These are phyloP conservation scores for Phytomonas francai DNA, from an alignment of 208 protist genomes.

Conservation along the genomic window DNA sequence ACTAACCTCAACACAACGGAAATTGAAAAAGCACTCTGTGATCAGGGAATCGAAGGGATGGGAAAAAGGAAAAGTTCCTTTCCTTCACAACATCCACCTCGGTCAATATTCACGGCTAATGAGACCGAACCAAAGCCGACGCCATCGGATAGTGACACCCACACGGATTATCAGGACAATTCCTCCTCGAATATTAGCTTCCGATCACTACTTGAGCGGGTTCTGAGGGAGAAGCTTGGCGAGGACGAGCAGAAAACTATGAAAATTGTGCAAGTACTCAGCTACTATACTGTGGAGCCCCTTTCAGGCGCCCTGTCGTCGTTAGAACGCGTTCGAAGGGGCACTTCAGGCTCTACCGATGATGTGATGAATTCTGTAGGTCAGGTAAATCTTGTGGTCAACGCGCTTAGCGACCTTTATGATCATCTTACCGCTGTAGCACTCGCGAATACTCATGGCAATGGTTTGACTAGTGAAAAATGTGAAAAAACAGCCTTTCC, in stretches of 20 bases:
- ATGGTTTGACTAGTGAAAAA: neutral
- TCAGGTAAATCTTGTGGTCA: neutral
- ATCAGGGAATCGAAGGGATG: slow-evolving; percentile 2
- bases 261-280: neutral
- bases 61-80: neutral
- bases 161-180: neutral
- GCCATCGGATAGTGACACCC: neutral
- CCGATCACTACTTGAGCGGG: neutral
- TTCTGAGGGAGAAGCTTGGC: neutral
- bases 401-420: neutral
- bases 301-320: neutral
- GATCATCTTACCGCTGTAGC: neutral
- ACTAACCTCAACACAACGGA: neutral
- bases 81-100: neutral
- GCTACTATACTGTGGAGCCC: neutral
- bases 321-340: neutral
- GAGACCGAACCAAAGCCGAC: neutral
- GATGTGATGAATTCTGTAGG: neutral
- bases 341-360: neutral
- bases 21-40: neutral
- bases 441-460: neutral
- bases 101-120: neutral
- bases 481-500: neutral
- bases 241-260: neutral
- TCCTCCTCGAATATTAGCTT: neutral